These are phyloP conservation scores for Mollisiaceae sp. DNA, from an alignment of 2,329 filamentous ascomycete genomes.

Conservation along the genomic window DNA sequence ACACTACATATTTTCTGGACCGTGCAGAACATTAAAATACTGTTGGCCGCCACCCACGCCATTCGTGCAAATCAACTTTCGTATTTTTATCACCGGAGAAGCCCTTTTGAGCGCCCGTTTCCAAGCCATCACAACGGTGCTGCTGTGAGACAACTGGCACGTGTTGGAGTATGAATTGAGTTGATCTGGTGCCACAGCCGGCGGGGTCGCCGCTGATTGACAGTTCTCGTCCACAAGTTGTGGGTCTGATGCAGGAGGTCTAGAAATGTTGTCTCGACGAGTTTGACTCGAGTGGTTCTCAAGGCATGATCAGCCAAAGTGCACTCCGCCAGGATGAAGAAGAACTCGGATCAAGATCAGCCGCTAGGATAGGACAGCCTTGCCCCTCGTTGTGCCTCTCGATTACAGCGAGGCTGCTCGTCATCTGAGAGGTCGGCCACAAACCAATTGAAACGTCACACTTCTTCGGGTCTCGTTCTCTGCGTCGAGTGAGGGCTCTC, in stretches of 20 bases:
- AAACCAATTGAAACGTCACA: neutral
- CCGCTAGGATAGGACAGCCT: constrained; percentile 10
- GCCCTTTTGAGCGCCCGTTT: neutral
- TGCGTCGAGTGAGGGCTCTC: constrained; percentile 1
- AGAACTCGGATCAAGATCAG: neutral
- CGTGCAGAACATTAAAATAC: neutral
- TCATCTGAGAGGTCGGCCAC: constrained; percentile 2
- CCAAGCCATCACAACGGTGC: neutral
- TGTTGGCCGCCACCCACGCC: constrained; percentile 3
- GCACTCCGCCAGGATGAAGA: neutral
- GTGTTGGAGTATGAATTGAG: neutral
- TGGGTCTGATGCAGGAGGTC: neutral
- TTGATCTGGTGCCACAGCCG: neutral
- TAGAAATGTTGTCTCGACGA: neutral
- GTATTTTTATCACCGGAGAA: neutral
- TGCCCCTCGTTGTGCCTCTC: constrained; percentile 10
- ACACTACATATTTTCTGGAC: neutral
- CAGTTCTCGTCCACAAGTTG: neutral
- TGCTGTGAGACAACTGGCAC: neutral
- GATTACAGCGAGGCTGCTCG: constrained; percentile 7
- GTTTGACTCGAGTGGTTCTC: neutral
- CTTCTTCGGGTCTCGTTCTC: neutral
- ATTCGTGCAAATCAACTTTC: neutral
- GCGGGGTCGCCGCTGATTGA: neutral
- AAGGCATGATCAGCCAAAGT: neutral